phyloP scores from a whole-genome alignment of 352 stramenopile species.

The Globisporangium radiosum region DNA sequence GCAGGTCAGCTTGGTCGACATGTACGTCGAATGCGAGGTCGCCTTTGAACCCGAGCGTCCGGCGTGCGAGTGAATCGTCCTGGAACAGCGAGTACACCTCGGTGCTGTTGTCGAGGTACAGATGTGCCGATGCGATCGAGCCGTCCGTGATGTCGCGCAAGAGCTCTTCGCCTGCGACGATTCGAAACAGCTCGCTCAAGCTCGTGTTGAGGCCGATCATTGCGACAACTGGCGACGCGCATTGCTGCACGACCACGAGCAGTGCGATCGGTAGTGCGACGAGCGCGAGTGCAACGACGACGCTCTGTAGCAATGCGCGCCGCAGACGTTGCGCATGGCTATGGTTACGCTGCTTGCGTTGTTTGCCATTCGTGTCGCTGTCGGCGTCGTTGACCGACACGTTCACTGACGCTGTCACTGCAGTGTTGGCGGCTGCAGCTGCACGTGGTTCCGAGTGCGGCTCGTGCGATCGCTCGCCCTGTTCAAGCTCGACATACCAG shows the following conservation, averaged over 20 bases:
- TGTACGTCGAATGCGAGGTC: no score
- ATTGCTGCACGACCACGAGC: background rate
- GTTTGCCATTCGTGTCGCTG: background rate
- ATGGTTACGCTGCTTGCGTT: background rate
- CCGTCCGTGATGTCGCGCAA: no score
- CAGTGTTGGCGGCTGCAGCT: background rate
- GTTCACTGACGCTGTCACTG: background rate
- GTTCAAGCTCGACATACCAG: background rate
- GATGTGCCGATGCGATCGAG: no score
- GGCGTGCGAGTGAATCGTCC: no score
- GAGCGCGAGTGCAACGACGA: background rate
- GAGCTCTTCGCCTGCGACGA: no score
- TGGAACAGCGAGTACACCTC: no score
- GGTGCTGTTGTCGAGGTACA: no score
- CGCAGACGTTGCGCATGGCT: background rate
- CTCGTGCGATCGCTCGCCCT: background rate
- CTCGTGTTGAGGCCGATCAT: constrained; percentile 31
- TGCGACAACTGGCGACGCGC: constrained; percentile 13
- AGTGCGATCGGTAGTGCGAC: background rate
- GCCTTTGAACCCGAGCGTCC: no score
- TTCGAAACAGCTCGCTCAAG: constrained; percentile 39
- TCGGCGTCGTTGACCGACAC: background rate
- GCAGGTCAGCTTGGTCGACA: no score
- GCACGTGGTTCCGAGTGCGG: background rate
- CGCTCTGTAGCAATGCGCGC: background rate